Evolutionary conservation across 768 basidiomycete species (phyloP).

Genomic region (Arthromyces matolae): DNA sequence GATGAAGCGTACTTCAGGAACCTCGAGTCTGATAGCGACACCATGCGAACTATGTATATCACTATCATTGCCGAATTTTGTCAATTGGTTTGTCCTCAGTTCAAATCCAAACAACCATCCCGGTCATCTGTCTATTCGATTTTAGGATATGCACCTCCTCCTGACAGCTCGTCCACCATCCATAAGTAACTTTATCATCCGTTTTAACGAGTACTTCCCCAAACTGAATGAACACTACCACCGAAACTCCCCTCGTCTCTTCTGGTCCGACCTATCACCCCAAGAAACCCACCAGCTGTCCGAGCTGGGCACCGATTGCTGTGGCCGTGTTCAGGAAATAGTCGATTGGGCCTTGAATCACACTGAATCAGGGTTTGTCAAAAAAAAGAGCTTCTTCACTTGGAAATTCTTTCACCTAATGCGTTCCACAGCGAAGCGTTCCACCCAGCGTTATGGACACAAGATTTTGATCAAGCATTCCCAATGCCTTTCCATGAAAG

Average conservation of each 20-base stretch:
- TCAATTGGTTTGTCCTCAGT: constrained; percentile 21
- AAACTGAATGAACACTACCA: constrained; percentile 21
- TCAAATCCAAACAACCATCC: no score
- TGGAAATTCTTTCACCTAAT: no score
- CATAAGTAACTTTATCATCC: constrained; percentile 32
- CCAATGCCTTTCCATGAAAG: constrained; percentile 13
- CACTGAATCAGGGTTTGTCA: constrained; percentile 15
- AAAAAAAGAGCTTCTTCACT: no score
- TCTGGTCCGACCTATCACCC: constrained; percentile 24
- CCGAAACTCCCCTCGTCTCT: constrained; percentile 20
- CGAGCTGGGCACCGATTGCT: constrained; percentile 14
- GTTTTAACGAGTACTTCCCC: constrained; percentile 41
- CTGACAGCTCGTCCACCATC: constrained; percentile 26
- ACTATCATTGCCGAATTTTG: constrained; percentile 27
- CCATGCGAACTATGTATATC: constrained; percentile 30
- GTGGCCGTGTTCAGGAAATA: constrained; percentile 16
- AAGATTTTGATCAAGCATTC: constrained; percentile 17
- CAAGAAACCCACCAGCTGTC: constrained; percentile 20
- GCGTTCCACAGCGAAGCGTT: constrained; percentile 21
- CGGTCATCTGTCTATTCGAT: neutral
- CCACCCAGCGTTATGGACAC: constrained; percentile 15
- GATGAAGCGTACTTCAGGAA: constrained; percentile 19
- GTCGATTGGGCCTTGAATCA: constrained; percentile 21
- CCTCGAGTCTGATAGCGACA: constrained; percentile 12
- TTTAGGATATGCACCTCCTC: constrained; percentile 32